Evolutionary conservation across 2,329 filamentous ascomycete species (phyloP).

Genomic region (Pseudogymnoascus sp.): DNA sequence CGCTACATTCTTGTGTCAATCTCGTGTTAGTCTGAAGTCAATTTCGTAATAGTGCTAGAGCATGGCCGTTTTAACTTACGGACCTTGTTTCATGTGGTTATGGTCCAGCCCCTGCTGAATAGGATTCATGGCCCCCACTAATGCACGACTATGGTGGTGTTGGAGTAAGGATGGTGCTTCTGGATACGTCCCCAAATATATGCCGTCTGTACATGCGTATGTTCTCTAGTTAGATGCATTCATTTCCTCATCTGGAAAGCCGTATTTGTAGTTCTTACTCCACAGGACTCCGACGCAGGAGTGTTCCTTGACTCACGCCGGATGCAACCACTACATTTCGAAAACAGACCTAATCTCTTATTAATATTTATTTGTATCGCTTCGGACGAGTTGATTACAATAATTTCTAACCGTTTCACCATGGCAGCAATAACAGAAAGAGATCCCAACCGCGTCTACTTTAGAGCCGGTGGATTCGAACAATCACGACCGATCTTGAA

Average conservation of each 20-base stretch:
- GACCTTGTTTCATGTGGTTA: not conserved
- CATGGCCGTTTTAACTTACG: too few relatives aligned
- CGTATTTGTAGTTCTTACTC: not conserved
- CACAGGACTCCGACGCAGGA: not conserved
- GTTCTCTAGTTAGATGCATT: not conserved
- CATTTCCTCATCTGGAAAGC: not conserved
- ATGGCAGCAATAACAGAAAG: not conserved
- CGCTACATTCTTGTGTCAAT: too few relatives aligned
- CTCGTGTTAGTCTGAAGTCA: not conserved
- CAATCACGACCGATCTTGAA: constrained; percentile 13
- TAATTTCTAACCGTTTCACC: not conserved
- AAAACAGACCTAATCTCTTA: not conserved
- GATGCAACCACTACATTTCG: not conserved
- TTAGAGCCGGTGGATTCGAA: constrained; percentile 1
- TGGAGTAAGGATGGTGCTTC: not conserved
- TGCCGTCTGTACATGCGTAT: not conserved
- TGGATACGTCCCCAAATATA: not conserved
- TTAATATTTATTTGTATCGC: not conserved
- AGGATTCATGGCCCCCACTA: not conserved
- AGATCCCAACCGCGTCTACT: not conserved
- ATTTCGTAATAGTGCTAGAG: not conserved
- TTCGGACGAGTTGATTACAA: not conserved
- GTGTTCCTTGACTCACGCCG: not conserved
- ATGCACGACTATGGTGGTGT: not conserved
- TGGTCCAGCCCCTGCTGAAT: not conserved